Evolutionary conservation across 1,284 basidiomycete species (phyloP), one percentile per base, ranked within the genome.

Genomic region (Ganoderma lucidum): DNA sequence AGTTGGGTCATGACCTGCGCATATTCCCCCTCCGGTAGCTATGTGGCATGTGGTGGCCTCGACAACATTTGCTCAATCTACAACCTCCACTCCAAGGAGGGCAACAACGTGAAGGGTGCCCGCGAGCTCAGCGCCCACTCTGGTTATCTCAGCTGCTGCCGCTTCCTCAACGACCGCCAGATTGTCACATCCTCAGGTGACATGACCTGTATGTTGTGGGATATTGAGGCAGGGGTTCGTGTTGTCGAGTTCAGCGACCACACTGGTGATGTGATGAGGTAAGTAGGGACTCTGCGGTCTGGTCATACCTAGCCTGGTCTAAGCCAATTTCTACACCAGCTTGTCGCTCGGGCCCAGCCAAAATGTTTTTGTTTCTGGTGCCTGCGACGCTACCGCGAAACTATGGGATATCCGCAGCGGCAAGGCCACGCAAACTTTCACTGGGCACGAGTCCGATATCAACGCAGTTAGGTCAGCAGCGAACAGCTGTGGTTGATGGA

Each of bases 1-100:
- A 96, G 94, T 75, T 99, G 98, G 98, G 97, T 99, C 83, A 99
- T 99, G 97, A 99, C 98, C 61, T 99, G 98, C 81, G 97, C 98
- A 62, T 99, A 99, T 83, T 93, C 97, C 17, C 97, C 98, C 6
- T 96, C 95, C 30, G 97, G 97, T 66, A 96, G 95, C 82, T 97
- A 93, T 76, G 98, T 99, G 71, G 98, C 98, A 42, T 99, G 97
- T 77, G 97, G 98, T 83, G 97, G 97, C 82, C 90, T 99, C 67
- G 98, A 99, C 86, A 99, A 99, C 82, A 98, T 99, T 64, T 99
- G 97, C 82, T 97, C 96, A 66, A 97, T 99, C 78, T 99, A 99
- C 85, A 96, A 95, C 81, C 85, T 97, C 72, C 91, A 94, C 78
- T 91, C 88, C 76, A 93, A 90, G 75, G 88, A 90, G 71, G 84